Percentiles rank a stretch among this genome's conserved stretches.
Evolutionary conservation across 2,329 filamentous ascomycete genomes (phyloP).

Genomic region (Stenocarpella maydis): DNA sequence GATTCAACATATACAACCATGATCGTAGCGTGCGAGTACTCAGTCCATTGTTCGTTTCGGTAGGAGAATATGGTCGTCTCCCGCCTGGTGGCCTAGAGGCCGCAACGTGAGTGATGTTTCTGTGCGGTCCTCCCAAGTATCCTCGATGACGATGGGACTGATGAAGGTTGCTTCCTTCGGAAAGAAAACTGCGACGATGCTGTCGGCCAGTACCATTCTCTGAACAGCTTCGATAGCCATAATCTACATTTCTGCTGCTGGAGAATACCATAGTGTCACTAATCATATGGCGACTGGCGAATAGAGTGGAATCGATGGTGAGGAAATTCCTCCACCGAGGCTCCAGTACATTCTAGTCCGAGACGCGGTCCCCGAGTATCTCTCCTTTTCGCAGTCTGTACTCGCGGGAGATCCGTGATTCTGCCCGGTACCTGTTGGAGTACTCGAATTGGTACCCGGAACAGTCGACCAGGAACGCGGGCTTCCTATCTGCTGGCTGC

Average conservation of each 20-base stretch:
- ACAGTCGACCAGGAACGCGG: conserved; percentile 36
- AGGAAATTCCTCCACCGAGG: conserved; percentile 53
- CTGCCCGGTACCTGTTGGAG: conserved; percentile 45
- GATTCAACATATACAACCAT: conserved; percentile 43
- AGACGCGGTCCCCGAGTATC: neutral
- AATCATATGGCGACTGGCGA: conserved; percentile 52
- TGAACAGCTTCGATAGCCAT: conserved; percentile 50
- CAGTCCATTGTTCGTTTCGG: conserved; percentile 42
- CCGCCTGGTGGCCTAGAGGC: conserved; percentile 39
- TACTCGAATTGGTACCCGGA: conserved; percentile 47
- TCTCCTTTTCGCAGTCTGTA: conserved; percentile 38
- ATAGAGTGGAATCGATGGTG: conserved; percentile 47
- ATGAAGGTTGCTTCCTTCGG: conserved; percentile 6
- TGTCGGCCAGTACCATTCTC: conserved; percentile 32
- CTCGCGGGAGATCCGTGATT: conserved; percentile 42
- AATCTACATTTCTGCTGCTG: conserved; percentile 47
- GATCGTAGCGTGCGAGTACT: conserved; percentile 44
- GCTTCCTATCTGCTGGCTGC: conserved; percentile 40
- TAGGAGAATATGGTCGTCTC: conserved; percentile 44
- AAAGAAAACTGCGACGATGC: conserved; percentile 1
- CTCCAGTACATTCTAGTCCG: conserved; percentile 42
- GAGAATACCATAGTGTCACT: conserved; percentile 44
- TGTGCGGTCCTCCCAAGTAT: conserved; percentile 42
- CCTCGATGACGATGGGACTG: conserved; percentile 26
- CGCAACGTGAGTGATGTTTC: conserved; percentile 45